A percentile compares a stretch with the other conserved stretches of the same genome.
Conservation (phyloP, 805 yeast genomes). For the Barnettozyma pratensis region DNA sequence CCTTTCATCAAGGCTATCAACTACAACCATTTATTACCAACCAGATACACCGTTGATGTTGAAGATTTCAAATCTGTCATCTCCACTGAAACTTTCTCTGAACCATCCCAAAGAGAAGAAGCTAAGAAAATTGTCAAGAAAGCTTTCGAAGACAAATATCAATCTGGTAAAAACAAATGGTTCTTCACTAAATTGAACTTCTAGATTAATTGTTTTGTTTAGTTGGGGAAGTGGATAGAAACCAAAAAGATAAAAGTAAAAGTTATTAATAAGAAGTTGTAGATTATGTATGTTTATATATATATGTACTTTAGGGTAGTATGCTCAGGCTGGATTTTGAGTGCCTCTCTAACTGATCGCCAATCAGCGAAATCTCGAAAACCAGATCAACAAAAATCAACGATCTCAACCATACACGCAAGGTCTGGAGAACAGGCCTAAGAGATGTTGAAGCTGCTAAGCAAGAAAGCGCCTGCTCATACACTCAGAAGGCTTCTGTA, state of each 20-base stretch:
- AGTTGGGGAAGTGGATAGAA: neutral
- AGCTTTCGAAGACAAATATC: slow-evolving; percentile 99
- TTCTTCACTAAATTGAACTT: slow-evolving; percentile 97
- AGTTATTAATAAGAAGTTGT: too few relatives aligned
- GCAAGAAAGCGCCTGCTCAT: too few relatives aligned
- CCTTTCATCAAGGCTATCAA: slow-evolving; percentile 98
- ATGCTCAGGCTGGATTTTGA: too few relatives aligned
- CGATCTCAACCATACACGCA: too few relatives aligned
- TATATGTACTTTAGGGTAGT: too few relatives aligned
- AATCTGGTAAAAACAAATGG: slow-evolving; percentile 99
- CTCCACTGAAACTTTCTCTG: slow-evolving; percentile 89
- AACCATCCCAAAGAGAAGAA: slow-evolving; percentile 97
- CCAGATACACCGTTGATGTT: slow-evolving; percentile 97
- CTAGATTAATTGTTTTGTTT: slow-evolving; percentile 43
- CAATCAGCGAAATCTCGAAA: too few relatives aligned
- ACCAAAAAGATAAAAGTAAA: neutral
- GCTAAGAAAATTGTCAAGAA: slow-evolving; percentile 98
- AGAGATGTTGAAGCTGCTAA: too few relatives aligned
- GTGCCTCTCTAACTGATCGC: too few relatives aligned
- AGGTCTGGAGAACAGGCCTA: too few relatives aligned
- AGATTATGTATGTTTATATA: too few relatives aligned
- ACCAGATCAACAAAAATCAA: too few relatives aligned
- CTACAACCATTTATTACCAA: slow-evolving; percentile 99
- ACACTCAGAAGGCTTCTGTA: too few relatives aligned
- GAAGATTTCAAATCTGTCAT: slow-evolving; percentile 90